A percentile compares a stretch with the other conserved stretches of the same genome.
phyloP scores from a whole-genome alignment of 352 stramenopile genomes.

The Halophytophthora polymorphica region DNA sequence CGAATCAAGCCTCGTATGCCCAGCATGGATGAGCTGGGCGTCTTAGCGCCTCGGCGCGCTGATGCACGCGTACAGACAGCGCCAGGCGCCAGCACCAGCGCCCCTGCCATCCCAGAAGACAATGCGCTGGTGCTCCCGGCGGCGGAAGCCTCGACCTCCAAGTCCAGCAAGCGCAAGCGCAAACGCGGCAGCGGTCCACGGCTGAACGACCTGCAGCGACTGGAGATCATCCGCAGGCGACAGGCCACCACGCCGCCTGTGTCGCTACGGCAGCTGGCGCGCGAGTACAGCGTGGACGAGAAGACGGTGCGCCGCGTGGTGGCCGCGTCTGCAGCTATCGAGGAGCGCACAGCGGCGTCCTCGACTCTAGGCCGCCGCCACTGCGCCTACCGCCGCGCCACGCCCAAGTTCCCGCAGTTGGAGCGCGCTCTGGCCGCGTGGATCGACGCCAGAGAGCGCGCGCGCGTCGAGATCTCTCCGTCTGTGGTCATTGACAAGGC shows the following conservation, averaged over 20 bases:
- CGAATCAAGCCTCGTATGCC: too few relatives aligned
- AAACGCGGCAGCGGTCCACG: conserved; percentile 17
- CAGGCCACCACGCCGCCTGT: neutral
- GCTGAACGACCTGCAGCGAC: conserved; percentile 27
- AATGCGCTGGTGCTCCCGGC: too few relatives aligned
- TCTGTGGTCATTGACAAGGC: conserved; percentile 31
- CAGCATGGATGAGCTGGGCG: too few relatives aligned
- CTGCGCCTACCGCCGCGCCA: conserved; percentile 8
- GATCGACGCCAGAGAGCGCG: conserved; percentile 21
- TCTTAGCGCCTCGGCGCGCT: too few relatives aligned
- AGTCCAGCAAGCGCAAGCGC: too few relatives aligned
- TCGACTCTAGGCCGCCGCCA: conserved; percentile 6
- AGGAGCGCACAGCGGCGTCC: conserved; percentile 7
- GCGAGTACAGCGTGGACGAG: conserved; percentile 24
- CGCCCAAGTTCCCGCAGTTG: conserved; percentile 22
- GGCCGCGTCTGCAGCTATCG: conserved; percentile 13
- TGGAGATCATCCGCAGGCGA: conserved; percentile 26
- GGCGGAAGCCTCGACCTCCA: too few relatives aligned
- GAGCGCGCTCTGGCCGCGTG: conserved; percentile 19
- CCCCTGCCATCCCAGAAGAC: too few relatives aligned
- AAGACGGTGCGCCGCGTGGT: conserved; percentile 29
- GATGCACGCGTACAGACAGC: too few relatives aligned
- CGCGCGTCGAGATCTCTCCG: conserved; percentile 17
- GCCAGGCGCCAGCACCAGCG: too few relatives aligned
- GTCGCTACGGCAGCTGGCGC: conserved; percentile 21